Conservation (phyloP, 1,284 basidiomycete species). For the Cutaneotrichosporon arboriforme region DNA sequence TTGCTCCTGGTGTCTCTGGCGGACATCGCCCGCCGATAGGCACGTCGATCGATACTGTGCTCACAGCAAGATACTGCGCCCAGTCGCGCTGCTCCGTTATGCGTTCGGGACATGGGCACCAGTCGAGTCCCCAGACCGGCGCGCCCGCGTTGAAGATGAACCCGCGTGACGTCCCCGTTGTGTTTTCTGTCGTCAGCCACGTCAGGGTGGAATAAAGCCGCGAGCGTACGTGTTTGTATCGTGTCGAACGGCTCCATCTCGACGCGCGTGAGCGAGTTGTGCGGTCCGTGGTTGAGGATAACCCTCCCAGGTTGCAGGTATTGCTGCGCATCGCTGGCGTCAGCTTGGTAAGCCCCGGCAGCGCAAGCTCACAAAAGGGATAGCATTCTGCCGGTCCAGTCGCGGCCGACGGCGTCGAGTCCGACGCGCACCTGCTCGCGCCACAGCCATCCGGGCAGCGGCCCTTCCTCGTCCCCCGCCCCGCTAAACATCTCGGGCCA, state of each 20-base stretch:
- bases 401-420: slow-evolving; percentile 29
- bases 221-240: neutral
- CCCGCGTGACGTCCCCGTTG: slow-evolving; percentile 11
- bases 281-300: slow-evolving; percentile 23
- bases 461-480: neutral
- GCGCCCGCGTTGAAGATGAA: slow-evolving; percentile 65
- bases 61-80: slow-evolving; percentile 75
- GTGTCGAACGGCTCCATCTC: slow-evolving; percentile 20
- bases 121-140: slow-evolving; percentile 79
- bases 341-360: neutral
- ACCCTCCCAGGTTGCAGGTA: slow-evolving; percentile 18
- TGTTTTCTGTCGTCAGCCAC: slow-evolving; percentile 2
- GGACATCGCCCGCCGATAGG: slow-evolving; percentile 25
- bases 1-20: slow-evolving; percentile 19
- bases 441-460: slow-evolving; percentile 24
- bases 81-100: slow-evolving; percentile 52
- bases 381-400: neutral
- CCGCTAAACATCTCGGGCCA: slow-evolving; percentile 33
- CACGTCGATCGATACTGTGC: slow-evolving; percentile 55
- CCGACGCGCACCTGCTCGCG: slow-evolving; percentile 33
- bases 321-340: slow-evolving; percentile 23
- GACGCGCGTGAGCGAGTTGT: slow-evolving; percentile 14
- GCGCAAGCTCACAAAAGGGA: neutral
- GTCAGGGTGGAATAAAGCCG: neutral
- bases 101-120: slow-evolving; percentile 71